phyloP scores from a whole-genome alignment of 164 flowering plant species.

The Magnolia changhungtana region DNA sequence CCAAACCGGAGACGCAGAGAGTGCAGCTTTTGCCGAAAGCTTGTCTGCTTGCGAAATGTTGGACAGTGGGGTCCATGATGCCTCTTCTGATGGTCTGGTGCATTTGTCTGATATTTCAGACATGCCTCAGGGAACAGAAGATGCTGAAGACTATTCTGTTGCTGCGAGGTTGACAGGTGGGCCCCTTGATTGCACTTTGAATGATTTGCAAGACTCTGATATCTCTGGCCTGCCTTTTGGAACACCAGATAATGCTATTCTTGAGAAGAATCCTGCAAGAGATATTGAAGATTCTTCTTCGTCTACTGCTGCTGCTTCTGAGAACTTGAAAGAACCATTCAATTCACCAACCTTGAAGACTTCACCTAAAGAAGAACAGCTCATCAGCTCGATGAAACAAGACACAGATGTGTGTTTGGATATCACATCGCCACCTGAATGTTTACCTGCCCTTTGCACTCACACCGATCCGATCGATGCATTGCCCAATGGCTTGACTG shows the following conservation, averaged over 20 bases:
- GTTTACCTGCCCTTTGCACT: constrained; percentile 9
- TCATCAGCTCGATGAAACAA: constrained; percentile 16
- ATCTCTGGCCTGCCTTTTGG: constrained; percentile 16
- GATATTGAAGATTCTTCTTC: constrained; percentile 16
- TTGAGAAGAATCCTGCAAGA: constrained; percentile 14
- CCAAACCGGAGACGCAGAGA: constrained; percentile 14
- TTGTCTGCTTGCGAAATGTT: constrained; percentile 15
- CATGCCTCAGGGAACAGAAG: constrained; percentile 1
- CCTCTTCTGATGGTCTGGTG: constrained; percentile 1
- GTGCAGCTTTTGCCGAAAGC: constrained; percentile 18
- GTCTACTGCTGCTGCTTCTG: constrained; percentile 10
- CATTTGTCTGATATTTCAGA: constrained; percentile 7
- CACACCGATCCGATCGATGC: constrained; percentile 11
- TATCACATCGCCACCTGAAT: constrained; percentile 9
- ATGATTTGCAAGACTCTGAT: constrained; percentile 1
- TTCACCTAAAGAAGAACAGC: constrained; percentile 16
- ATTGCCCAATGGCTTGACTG: constrained; percentile 16
- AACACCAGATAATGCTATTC: constrained; percentile 13
- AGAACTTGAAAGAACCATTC: constrained; percentile 4
- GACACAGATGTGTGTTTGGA: constrained; percentile 17
- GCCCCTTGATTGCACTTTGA: constrained; percentile 4
- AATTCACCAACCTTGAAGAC: constrained; percentile 16
- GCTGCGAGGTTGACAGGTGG: background rate
- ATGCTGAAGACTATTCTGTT: background rate
- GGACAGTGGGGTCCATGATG: constrained; percentile 16